Base-by-base conservation (phyloP, 2,329 filamentous ascomycete genomes). In the Penicillium frequentans region DNA sequence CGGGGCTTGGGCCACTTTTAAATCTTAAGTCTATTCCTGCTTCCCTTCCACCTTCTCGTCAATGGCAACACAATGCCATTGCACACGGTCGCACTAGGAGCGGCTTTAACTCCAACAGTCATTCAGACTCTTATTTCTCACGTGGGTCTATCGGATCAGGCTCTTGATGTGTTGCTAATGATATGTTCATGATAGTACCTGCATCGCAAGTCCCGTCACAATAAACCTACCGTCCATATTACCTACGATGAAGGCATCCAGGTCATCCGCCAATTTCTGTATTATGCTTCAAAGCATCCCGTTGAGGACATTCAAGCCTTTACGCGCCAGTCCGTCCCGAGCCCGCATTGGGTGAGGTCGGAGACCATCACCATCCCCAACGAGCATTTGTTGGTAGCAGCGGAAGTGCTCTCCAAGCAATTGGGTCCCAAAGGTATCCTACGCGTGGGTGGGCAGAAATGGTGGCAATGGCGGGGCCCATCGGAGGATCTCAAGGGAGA, bases 271-370 rank as follows among this genome's bases (percentile, higher is more conserved):
- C 85, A 88, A 35, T 98, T 99, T 74, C 84, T 99, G 35, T 76
- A 84, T 43, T 95, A 92, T 74, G 89, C 92, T 3, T 92, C 93
- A 1, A 88, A 91, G 61, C 91, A 97, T 73, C 92, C 91, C 0
- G 89, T 99, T 66, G 95, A 99, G 75, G 92, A 98, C 62, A 77
- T 98, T 29, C 95, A 99, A 70, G 86, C 87, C 3, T 98, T 98
- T 73, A 97, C 93, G 0, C 81, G 86, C 14, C 93, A 97, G 80
- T 92, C 90, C 87, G 93, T 98, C 2, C 95, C 93, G 0, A 86
- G 89, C 56, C 93, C 95, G 1, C 85, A 86, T 65, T 98, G 93
- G 93, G 87, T 97, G 55, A 90, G 89, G 66, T 86, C 89, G 5
- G 87, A 96, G 52, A 82, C 87, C 50, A 81, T 89, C 37, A 78